These are phyloP conservation scores for Nakazawaea ambrosiae DNA, from an alignment of 805 yeast species.

Conservation along the genomic window DNA sequence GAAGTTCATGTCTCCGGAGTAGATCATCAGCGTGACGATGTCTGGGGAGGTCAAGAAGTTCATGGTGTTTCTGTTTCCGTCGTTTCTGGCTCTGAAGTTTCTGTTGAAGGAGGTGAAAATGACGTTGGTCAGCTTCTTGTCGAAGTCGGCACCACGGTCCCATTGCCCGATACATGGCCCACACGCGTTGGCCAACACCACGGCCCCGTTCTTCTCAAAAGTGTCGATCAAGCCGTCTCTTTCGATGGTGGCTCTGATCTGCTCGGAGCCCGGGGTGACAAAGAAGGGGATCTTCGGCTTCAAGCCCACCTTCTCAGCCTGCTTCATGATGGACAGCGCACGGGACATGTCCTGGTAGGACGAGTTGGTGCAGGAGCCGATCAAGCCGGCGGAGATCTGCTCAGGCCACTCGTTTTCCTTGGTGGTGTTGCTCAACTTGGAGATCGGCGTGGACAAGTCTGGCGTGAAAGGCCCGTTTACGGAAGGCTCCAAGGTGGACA, in stretches of 20 bases:
- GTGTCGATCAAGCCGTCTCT: constrained; percentile 90
- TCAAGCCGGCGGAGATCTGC: constrained; percentile 88
- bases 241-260: constrained; percentile 95
- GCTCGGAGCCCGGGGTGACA: constrained; percentile 98
- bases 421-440: constrained; percentile 79
- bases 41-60: constrained; percentile 97
- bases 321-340: constrained; percentile 85
- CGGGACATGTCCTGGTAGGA: constrained; percentile 98
- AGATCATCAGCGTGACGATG: constrained; percentile 90
- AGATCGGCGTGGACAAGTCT: constrained; percentile 92
- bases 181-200: constrained; percentile 95
- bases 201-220: constrained; percentile 87
- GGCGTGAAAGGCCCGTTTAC: constrained; percentile 98
- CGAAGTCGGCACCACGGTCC: constrained; percentile 84
- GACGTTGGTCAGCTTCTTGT: constrained; percentile 93
- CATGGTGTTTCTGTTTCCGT: constrained; percentile 96
- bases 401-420: constrained; percentile 86
- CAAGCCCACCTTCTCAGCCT: constrained; percentile 87
- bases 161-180: constrained; percentile 99
- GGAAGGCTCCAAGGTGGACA: constrained; percentile 87
- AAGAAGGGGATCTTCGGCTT: constrained; percentile 88
- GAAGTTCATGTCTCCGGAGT: constrained; percentile 94
- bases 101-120: constrained; percentile 97
- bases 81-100: constrained; percentile 96
- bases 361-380: constrained; percentile 98